phyloP scores from a whole-genome alignment of 139 green algal genomes.

The Micromonas pusilla region DNA sequence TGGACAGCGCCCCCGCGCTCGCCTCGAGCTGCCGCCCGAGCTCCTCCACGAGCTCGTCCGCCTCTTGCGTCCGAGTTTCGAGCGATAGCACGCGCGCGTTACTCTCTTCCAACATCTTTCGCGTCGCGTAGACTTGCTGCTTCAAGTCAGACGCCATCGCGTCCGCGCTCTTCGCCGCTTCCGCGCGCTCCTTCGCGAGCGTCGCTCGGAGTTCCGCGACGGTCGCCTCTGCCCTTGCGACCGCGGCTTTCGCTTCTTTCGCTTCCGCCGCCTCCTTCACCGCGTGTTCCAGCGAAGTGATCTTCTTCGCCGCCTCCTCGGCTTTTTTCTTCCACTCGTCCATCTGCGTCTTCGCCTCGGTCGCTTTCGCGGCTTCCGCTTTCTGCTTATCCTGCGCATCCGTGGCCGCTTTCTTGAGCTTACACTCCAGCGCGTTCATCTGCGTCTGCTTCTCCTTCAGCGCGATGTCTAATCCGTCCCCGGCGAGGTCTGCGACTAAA shows the following conservation, averaged over 20 bases:
- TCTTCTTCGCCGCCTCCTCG: background rate
- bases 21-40: background rate
- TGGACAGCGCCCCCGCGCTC: background rate
- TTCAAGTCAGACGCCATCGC: background rate
- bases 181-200: background rate
- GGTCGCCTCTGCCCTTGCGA: background rate
- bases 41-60: background rate
- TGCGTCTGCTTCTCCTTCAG: conserved; percentile 17
- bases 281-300: conserved; percentile 2
- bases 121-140: background rate
- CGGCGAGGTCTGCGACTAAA: conserved; percentile 25
- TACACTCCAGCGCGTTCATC: conserved; percentile 20
- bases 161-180: background rate
- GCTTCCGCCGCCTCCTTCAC: conserved; percentile 16
- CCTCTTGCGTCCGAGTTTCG: background rate
- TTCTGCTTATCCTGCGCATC: background rate
- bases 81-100: background rate
- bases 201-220: background rate
- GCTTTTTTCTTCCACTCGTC: background rate
- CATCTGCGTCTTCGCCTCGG: background rate
- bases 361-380: background rate
- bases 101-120: background rate
- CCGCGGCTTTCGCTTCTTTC: background rate
- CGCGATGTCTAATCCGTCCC: conserved; percentile 23
- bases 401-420: conserved; percentile 20